phyloP scores from a whole-genome alignment of 805 yeast species.

The Saturnispora saitoi region DNA sequence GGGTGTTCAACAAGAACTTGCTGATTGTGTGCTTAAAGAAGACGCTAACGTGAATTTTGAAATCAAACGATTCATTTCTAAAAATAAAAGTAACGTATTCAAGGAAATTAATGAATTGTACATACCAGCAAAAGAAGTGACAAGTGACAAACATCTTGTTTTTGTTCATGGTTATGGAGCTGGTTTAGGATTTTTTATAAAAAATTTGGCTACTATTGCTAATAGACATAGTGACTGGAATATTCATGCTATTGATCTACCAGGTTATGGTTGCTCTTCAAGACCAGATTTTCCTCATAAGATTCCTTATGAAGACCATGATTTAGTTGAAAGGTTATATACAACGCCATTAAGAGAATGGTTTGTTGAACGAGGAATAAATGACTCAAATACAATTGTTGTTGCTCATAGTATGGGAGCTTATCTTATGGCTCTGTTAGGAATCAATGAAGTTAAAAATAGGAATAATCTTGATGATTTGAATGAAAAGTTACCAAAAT shows the following conservation, averaged over 20 bases:
- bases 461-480: slow-evolving; percentile 10
- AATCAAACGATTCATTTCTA: slow-evolving; percentile 46
- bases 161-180: slow-evolving; percentile 93
- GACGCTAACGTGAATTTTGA: slow-evolving; percentile 35
- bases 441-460: slow-evolving; percentile 13
- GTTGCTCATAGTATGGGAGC: slow-evolving; percentile 95
- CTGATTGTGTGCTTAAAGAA: slow-evolving; percentile 47
- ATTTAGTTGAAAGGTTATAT: slow-evolving; percentile 53
- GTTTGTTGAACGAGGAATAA: slow-evolving; percentile 37
- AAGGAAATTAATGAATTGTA: slow-evolving; percentile 70
- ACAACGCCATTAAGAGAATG: slow-evolving; percentile 57
- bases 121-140: slow-evolving; percentile 27
- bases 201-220: slow-evolving; percentile 45
- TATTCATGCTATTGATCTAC: slow-evolving; percentile 76
- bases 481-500: slow-evolving; percentile 6
- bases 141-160: slow-evolving; percentile 45
- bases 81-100: slow-evolving; percentile 24
- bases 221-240: slow-evolving; percentile 44
- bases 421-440: slow-evolving; percentile 59
- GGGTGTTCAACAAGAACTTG: slow-evolving; percentile 35
- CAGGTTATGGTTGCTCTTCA: slow-evolving; percentile 87
- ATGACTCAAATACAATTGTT: slow-evolving; percentile 40
- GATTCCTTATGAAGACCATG: slow-evolving; percentile 31
- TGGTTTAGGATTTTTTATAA: slow-evolving; percentile 70
- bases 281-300: slow-evolving; percentile 56